A percentile compares a stretch with the other conserved stretches of the same genome.
Conservation (phyloP, 2,329 filamentous ascomycete genomes). For the Ramularia collo-cygni region DNA sequence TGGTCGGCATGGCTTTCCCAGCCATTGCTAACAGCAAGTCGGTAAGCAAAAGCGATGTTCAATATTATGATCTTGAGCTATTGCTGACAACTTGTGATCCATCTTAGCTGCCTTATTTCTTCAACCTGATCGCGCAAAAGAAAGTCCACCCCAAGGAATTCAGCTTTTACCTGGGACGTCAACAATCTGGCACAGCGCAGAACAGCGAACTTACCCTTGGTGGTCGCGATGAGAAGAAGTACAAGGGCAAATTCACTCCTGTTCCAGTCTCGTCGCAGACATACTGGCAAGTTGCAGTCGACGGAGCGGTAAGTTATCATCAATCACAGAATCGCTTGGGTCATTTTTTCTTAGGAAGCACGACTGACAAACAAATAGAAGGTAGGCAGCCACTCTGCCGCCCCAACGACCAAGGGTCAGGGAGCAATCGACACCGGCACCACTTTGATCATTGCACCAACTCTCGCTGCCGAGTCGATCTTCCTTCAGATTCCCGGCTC, state of each 20-base stretch:
- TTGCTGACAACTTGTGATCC: slow-evolving; percentile 16
- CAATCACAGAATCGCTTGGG: not conserved
- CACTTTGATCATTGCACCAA: slow-evolving; percentile 30
- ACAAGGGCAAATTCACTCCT: slow-evolving; percentile 19
- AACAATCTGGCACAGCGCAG: slow-evolving; percentile 13
- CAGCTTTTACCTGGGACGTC: slow-evolving; percentile 25
- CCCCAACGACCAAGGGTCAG: slow-evolving; percentile 14
- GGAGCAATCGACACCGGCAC: slow-evolving; percentile 26
- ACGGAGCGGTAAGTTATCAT: slow-evolving; percentile 11
- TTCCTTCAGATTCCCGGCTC: slow-evolving; percentile 30
- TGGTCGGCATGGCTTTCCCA: slow-evolving; percentile 22
- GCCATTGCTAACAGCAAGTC: slow-evolving; percentile 9
- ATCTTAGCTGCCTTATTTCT: slow-evolving; percentile 22
- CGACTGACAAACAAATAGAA: slow-evolving; percentile 4
- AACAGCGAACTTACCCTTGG: slow-evolving; percentile 23
- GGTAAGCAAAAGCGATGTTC: too few relatives aligned
- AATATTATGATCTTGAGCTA: slow-evolving; percentile 17
- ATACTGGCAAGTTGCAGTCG: slow-evolving; percentile 26
- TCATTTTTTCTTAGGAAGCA: too few relatives aligned
- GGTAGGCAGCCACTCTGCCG: slow-evolving; percentile 8
- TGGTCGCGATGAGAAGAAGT: slow-evolving; percentile 19
- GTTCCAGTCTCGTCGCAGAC: slow-evolving; percentile 21
- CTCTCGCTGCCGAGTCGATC: slow-evolving; percentile 24
- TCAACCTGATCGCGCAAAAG: slow-evolving; percentile 21
- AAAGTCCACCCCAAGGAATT: slow-evolving; percentile 22